Evolutionary conservation across 2,329 filamentous ascomycete species (phyloP).

Genomic region (Trichoderma oligosporum): DNA sequence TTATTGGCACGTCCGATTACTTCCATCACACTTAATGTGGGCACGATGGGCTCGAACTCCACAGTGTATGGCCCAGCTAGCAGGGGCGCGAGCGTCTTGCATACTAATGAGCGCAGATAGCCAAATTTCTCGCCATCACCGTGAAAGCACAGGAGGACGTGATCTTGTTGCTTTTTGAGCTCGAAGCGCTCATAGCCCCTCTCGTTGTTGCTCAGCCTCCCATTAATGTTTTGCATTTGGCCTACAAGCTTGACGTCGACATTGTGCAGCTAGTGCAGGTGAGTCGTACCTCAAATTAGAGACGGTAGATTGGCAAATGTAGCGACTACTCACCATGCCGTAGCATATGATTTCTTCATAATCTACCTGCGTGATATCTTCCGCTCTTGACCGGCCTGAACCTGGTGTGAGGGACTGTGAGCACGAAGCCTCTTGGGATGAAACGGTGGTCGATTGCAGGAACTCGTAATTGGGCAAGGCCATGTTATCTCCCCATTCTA

Average conservation of each 20-base stretch:
- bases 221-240: neutral
- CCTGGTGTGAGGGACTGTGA: neutral
- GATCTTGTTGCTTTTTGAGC: neutral
- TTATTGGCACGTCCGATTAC: constrained; percentile 28
- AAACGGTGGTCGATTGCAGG: neutral
- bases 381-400: neutral
- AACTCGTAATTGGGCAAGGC: neutral
- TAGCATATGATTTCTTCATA: constrained; percentile 3
- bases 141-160: neutral
- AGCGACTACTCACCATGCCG: neutral
- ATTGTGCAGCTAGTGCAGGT: neutral
- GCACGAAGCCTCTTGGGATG: neutral
- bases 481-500: neutral
- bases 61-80: neutral
- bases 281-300: neutral
- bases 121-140: neutral
- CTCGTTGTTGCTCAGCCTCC: neutral
- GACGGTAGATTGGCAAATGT: neutral
- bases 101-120: neutral
- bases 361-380: neutral
- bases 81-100: neutral
- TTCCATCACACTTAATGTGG: constrained; percentile 21
- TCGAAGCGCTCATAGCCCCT: neutral
- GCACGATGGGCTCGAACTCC: constrained; percentile 18
- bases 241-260: constrained; percentile 7